A percentile compares a stretch with the other conserved stretches of the same genome.
Conservation (phyloP, 1,139 yeast genomes). For the Magnusiomyces magnusii region DNA sequence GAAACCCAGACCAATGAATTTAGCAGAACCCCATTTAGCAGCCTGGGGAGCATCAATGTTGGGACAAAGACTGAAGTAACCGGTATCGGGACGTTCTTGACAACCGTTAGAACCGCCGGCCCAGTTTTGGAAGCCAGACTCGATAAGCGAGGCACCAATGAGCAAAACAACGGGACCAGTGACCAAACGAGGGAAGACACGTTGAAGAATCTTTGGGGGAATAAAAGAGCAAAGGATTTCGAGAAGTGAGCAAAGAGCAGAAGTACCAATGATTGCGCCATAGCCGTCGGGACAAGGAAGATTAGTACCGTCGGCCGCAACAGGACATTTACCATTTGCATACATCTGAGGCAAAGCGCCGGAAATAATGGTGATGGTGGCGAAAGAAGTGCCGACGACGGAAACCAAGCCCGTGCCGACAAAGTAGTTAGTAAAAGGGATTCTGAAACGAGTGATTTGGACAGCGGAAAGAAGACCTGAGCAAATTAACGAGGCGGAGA, state of each 20-base stretch:
- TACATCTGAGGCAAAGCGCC: slow-evolving; percentile 80
- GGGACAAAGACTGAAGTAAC: slow-evolving; percentile 46
- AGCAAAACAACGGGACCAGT: slow-evolving; percentile 88
- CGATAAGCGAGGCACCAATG: slow-evolving; percentile 63
- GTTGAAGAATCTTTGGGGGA: slow-evolving; percentile 64
- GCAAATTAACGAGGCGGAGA: slow-evolving; percentile 65
- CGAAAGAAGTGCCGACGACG: slow-evolving; percentile 85
- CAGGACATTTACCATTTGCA: slow-evolving; percentile 57
- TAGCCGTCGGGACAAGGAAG: slow-evolving; percentile 85
- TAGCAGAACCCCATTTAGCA: slow-evolving; percentile 76
- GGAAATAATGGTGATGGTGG: slow-evolving; percentile 72
- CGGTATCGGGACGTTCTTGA: slow-evolving; percentile 32
- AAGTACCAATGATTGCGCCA: slow-evolving; percentile 77
- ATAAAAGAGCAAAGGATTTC: slow-evolving; percentile 66
- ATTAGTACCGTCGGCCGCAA: slow-evolving; percentile 48
- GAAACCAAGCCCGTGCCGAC: slow-evolving; percentile 83
- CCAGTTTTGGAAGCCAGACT: slow-evolving; percentile 74
- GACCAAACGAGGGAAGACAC: slow-evolving; percentile 77
- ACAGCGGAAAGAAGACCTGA: slow-evolving; percentile 66
- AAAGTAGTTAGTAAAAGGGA: slow-evolving; percentile 62
- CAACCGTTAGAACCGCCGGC: slow-evolving; percentile 69
- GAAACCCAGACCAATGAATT: slow-evolving; percentile 80
- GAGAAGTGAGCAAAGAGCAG: slow-evolving; percentile 65
- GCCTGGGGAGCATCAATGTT: slow-evolving; percentile 43
- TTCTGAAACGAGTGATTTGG: slow-evolving; percentile 76